Conservation (phyloP, 192 early-diverging fungal species). For the Rhizoclosmatium globosum region DNA sequence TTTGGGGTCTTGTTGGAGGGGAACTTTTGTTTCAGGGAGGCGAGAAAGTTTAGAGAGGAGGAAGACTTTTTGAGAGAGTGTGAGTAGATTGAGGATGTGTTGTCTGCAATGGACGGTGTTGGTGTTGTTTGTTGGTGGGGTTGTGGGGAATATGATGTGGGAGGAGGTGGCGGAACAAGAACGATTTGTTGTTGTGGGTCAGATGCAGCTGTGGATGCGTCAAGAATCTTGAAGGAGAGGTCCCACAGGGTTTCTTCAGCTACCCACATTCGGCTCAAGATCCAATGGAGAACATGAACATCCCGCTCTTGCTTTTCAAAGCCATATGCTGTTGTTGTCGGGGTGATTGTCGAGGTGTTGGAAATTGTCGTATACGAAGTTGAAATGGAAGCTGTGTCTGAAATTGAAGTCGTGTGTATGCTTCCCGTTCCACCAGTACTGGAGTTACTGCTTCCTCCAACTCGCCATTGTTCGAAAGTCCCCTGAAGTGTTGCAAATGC, state of each 20-base stretch:
- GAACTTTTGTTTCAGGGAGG: too few relatives aligned
- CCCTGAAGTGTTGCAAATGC: constrained; percentile 25
- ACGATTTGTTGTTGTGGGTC: background rate
- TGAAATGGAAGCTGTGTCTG: too few relatives aligned
- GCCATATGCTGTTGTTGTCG: background rate
- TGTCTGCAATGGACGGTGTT: too few relatives aligned
- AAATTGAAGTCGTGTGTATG: too few relatives aligned
- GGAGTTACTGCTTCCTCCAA: background rate
- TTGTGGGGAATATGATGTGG: too few relatives aligned
- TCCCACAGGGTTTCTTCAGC: constrained; percentile 23
- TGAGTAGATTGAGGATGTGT: too few relatives aligned
- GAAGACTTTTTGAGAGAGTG: too few relatives aligned
- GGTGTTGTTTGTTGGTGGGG: too few relatives aligned
- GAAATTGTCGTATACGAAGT: background rate
- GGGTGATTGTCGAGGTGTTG: background rate
- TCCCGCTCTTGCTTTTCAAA: constrained; percentile 11
- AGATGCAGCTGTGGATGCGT: background rate
- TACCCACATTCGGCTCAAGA: constrained; percentile 32
- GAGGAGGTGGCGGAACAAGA: too few relatives aligned
- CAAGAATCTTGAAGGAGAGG: background rate
- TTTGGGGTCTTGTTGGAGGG: too few relatives aligned
- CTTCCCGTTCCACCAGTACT: too few relatives aligned
- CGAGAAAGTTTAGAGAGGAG: too few relatives aligned
- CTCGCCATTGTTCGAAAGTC: constrained; percentile 17
- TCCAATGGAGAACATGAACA: constrained; percentile 21